Evolutionary conservation across 169 alveolate species (phyloP), one percentile per base, ranked within the genome.

Genomic region (Plasmodium reichenowi): DNA sequence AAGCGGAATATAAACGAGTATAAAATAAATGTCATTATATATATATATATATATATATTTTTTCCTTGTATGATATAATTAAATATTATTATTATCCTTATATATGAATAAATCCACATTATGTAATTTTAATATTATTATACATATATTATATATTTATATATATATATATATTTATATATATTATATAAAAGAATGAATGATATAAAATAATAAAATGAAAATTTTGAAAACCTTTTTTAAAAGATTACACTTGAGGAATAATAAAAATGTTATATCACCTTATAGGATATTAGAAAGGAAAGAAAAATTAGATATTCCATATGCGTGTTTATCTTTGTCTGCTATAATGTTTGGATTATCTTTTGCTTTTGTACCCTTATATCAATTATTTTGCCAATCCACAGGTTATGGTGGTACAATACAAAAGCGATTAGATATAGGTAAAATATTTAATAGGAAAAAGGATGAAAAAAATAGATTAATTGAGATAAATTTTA

Each of bases 381-480:
- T 94, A 29, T 94, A 94, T 87, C 96, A 94, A 64, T 70, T 89
- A 64, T 93, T 93, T 70, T 94, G 96, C 64, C 96, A 94, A 66
- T 93, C 93, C 59, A 88, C 95, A 6, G 96, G 96, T 15, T 94
- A 94, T 70, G 86, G 93, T 71, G 96, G 96, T 43, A 89, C 94
- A 62, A 56, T 50, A 50, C 71, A 70, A n/a, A 63, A 62, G 9
- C 32, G 17, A 54, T 26, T 76, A 3, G 76, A 72, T 59, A 29
- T 75, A 26, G 45, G 48, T 45, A 68, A 38, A 62, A 10, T 58
- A 12, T 8, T 67, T 32, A 73, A 91, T 54, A 63, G 52, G 38
- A 88, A 60, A 8, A 59, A 68, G 80, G 93, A 90, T 76, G 66
- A 72, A 45, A 85, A 88, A 15, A 78, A 73, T 74, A 90, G 94